Evolutionary conservation across 495 filamentous ascomycete species (phyloP).

Genomic region (Margaritispora aquatica): DNA sequence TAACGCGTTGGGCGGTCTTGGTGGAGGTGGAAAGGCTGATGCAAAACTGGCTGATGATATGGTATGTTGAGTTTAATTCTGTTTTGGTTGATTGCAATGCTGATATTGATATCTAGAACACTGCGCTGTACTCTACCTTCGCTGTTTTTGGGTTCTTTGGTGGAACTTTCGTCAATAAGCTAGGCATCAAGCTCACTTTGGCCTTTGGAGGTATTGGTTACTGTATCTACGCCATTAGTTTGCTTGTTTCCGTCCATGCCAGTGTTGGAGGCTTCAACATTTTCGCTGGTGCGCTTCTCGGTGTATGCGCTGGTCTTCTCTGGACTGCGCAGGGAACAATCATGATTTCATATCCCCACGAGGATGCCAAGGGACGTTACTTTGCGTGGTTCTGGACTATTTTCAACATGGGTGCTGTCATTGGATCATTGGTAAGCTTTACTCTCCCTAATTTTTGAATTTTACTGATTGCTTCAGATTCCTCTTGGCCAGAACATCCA

Average conservation of each 20-base stretch:
- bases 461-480: conserved; percentile 45
- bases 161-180: conserved; percentile 68
- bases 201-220: conserved; percentile 83
- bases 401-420: conserved; percentile 89
- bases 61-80: conserved; percentile 8
- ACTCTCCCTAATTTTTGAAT: neutral
- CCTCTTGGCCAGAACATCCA: conserved; percentile 78
- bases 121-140: conserved; percentile 76
- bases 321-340: conserved; percentile 93
- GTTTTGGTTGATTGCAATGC: too few species aligned
- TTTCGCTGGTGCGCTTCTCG: conserved; percentile 67
- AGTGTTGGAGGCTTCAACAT: conserved; percentile 70
- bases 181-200: conserved; percentile 69
- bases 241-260: conserved; percentile 78
- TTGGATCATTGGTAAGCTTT: conserved; percentile 68
- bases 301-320: conserved; percentile 76
- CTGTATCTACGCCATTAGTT: conserved; percentile 71
- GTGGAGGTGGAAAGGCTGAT: conserved; percentile 67
- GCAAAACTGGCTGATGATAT: conserved; percentile 59
- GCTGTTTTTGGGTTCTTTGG: conserved; percentile 84
- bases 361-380: conserved; percentile 77
- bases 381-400: conserved; percentile 93
- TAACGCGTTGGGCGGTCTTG: conserved; percentile 72
- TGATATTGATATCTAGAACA: conserved; percentile 24
- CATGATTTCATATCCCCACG: conserved; percentile 90